Evolutionary conservation across 306 rosid genomes (phyloP).

Genomic region (Comarum palustre): DNA sequence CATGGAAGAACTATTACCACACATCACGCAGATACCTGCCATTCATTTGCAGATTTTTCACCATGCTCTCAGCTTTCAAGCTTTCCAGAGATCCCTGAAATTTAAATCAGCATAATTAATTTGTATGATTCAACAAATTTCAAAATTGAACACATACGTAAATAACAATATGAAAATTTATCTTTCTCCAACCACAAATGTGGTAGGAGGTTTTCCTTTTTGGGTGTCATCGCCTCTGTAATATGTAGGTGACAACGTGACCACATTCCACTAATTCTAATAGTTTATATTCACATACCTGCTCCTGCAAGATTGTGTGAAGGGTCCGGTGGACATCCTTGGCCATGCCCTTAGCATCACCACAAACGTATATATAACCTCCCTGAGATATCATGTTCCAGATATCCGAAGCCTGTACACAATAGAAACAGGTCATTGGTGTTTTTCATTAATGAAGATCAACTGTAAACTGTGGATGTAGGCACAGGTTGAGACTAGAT

Average conservation of each 20-base stretch:
- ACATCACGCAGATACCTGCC: slow-evolving; percentile 96
- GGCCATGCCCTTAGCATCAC: slow-evolving; percentile 99
- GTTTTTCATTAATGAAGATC: background rate
- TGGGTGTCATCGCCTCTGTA: background rate
- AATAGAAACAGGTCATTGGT: slow-evolving; percentile 2
- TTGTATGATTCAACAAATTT: background rate
- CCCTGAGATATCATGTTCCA: slow-evolving; percentile 86
- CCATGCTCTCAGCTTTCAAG: slow-evolving; percentile 89
- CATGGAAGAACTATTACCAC: slow-evolving; percentile 52
- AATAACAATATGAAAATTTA: background rate
- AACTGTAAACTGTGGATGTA: background rate
- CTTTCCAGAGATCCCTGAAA: slow-evolving; percentile 82
- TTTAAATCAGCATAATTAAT: background rate
- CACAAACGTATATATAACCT: slow-evolving; percentile 85
- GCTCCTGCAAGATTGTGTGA: slow-evolving; percentile 76
- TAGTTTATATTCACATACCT: slow-evolving; percentile 40
- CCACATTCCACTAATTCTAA: slow-evolving; percentile 8
- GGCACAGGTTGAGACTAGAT: background rate
- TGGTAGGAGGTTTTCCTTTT: background rate
- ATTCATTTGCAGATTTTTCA: slow-evolving; percentile 77
- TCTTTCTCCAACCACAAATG: background rate
- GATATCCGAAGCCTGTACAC: slow-evolving; percentile 74
- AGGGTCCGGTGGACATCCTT: slow-evolving; percentile 92
- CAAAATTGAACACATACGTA: too few relatives aligned
- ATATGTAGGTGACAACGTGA: slow-evolving; percentile 18